Percentiles rank a stretch among this genome's conserved stretches.
Evolutionary conservation across 2,329 filamentous ascomycete species (phyloP).

Genomic region (Ophiostoma sp.): DNA sequence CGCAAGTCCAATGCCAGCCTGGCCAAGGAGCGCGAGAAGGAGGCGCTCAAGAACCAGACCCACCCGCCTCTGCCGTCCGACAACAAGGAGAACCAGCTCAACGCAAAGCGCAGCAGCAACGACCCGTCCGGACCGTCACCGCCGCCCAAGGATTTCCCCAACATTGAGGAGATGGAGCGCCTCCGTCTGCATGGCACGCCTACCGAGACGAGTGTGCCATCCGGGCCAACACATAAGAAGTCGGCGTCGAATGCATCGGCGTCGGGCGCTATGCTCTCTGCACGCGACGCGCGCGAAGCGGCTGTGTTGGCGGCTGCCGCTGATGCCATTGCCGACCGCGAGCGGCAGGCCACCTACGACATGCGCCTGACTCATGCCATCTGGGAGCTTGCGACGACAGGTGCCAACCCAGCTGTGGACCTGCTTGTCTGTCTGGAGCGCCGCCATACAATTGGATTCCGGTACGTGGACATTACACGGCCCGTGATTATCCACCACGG

Average conservation of each 20-base stretch:
- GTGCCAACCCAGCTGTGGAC: conserved; percentile 91
- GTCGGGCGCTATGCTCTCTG: conserved; percentile 19
- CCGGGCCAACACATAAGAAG: conserved; percentile 28
- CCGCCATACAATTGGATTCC: conserved; percentile 85
- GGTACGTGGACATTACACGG: conserved; percentile 91
- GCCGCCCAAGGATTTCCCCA: conserved; percentile 30
- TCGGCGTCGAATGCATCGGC: conserved; percentile 26
- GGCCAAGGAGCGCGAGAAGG: conserved; percentile 35
- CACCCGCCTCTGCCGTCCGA: conserved; percentile 33
- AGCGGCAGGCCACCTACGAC: conserved; percentile 73
- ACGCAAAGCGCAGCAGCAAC: conserved; percentile 25
- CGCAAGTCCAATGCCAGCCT: conserved; percentile 47
- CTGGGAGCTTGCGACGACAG: conserved; percentile 85
- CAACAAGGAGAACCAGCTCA: conserved; percentile 48
- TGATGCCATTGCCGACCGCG: conserved; percentile 60
- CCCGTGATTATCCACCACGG: conserved; percentile 93
- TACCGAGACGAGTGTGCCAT: conserved; percentile 23
- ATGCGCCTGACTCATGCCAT: conserved; percentile 83
- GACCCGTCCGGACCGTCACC: conserved; percentile 22
- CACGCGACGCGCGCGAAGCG: conserved; percentile 28
- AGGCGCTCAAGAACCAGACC: conserved; percentile 22
- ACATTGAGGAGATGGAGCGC: conserved; percentile 48
- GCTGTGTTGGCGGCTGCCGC: conserved; percentile 44
- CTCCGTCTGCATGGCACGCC: conserved; percentile 34
- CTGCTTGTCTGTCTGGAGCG: conserved; percentile 88